Conservation (phyloP, 106 monocot species). For the Agapanthus africanus region DNA sequence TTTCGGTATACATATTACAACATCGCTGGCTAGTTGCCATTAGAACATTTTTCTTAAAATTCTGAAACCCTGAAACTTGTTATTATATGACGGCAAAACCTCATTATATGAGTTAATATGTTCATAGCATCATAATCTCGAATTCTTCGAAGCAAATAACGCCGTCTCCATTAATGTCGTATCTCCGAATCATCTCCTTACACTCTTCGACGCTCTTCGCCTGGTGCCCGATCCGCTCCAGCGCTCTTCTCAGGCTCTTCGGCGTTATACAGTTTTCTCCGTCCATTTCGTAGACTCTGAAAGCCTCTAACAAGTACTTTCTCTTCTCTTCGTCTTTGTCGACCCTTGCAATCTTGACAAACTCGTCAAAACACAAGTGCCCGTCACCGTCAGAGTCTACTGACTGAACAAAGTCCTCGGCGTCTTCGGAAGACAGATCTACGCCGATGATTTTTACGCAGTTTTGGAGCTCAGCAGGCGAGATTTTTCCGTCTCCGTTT, state of each 20-base stretch:
- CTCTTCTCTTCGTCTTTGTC: conserved; percentile 23
- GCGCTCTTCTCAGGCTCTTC: conserved; percentile 8
- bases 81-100: too few relatives aligned
- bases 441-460: not conserved
- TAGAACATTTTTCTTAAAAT: too few relatives aligned
- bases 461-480: not conserved
- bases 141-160: conserved; percentile 22
- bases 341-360: conserved; percentile 16
- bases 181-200: conserved; percentile 15
- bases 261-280: conserved; percentile 16
- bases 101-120: too few relatives aligned
- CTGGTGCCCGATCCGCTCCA: conserved; percentile 13
- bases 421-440: conserved; percentile 24
- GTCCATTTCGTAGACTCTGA: conserved; percentile 29
- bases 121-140: conserved; percentile 18
- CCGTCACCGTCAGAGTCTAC: conserved; percentile 49
- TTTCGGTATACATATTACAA: too few relatives aligned
- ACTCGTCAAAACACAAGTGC: conserved; percentile 26
- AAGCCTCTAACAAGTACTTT: conserved; percentile 28
- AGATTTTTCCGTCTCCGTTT: conserved; percentile 10
- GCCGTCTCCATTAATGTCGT: conserved; percentile 22
- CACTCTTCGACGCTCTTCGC: conserved; percentile 20
- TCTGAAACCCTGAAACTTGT: too few relatives aligned
- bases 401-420: conserved; percentile 12
- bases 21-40: too few relatives aligned